Evolutionary conservation across 2,329 filamentous ascomycete species (phyloP), one percentile per base, ranked within the genome.

Genomic region (Penicillium sclerotigenum): DNA sequence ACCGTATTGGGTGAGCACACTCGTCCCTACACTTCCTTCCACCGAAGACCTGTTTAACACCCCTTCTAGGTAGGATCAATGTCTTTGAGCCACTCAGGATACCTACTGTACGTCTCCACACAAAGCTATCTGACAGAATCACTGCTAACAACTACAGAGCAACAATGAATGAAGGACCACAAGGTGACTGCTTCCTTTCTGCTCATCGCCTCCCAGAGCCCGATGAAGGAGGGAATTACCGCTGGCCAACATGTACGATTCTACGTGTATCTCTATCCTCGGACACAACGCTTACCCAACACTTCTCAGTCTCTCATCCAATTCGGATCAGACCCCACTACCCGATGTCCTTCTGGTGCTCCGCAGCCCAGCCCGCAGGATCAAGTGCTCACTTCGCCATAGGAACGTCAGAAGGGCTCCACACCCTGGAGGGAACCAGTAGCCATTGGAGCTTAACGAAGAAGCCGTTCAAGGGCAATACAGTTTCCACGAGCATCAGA

Each of bases 341-440:
- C 59, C 64, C 18, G 7, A 47, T 53, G 42, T 70, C 71, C 1
- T 48, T 74, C 29, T 75, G 73, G 71, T 74, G 69, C 47, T 74
- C 73, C 3, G 68, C 73, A 1, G 57, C 74, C 2, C 71, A 68
- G 24, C 74, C 74, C 36, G 58, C 57, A 22, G 62, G 66, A 4
- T 57, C 61, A 16, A 68, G 60, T 16, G 62, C 69, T 1, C 51
- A 68, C 10, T 77, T 76, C 43, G 73, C 73, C 28, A 62, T 76
- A 31, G 74, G 74, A 4, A 72, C 72, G 5, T 74, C 72, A 4
- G 63, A 70, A 2, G 73, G 73, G 14, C 59, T 77, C 10, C 59
- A 72, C 43, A 72, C 67, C 2, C 56, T 75, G 6, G 63, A 70
- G 43, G 67, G 67, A 16, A 54, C 62, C 8, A 64, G 59, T 4